Conservation (phyloP, 192 early-diverging fungal species). For the Backusella macrospora region DNA sequence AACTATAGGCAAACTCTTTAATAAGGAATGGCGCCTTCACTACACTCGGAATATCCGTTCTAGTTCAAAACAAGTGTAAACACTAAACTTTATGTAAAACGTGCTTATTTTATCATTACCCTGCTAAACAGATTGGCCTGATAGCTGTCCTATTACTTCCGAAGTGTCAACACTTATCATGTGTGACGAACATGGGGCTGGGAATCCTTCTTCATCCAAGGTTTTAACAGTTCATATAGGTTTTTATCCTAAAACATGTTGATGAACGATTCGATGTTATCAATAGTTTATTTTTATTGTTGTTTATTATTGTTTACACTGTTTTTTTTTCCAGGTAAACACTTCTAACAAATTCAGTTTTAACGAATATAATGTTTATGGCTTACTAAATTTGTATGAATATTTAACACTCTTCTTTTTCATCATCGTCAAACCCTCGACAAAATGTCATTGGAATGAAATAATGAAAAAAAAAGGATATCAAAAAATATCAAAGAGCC, state of each 20-base stretch:
- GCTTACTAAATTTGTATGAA: not conserved
- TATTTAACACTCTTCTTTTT: not conserved
- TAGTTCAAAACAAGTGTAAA: constrained; percentile 11
- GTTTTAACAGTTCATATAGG: not conserved
- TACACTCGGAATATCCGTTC: constrained; percentile 14
- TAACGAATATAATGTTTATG: not conserved
- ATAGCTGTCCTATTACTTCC: constrained; percentile 10
- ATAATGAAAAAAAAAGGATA: too few relatives aligned
- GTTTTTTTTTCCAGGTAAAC: constrained; percentile 5
- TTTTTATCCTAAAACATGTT: not conserved
- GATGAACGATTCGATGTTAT: not conserved
- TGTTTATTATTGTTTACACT: constrained; percentile 13
- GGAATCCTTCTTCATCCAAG: not conserved
- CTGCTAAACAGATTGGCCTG: constrained; percentile 8
- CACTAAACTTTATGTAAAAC: constrained; percentile 16
- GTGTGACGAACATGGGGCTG: constrained; percentile 9
- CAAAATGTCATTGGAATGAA: not conserved
- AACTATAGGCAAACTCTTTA: constrained; percentile 6
- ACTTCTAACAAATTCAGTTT: not conserved
- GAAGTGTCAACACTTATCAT: constrained; percentile 12
- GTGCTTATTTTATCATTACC: constrained; percentile 10
- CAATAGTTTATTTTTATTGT: not conserved
- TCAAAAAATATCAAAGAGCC: not conserved
- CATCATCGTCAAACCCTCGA: not conserved
- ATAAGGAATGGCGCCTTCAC: constrained; percentile 8